Percentiles rank a stretch among this genome's conserved stretches.
Evolutionary conservation across 495 filamentous ascomycete genomes (phyloP).

Genomic region (Schizothecium vesticola): DNA sequence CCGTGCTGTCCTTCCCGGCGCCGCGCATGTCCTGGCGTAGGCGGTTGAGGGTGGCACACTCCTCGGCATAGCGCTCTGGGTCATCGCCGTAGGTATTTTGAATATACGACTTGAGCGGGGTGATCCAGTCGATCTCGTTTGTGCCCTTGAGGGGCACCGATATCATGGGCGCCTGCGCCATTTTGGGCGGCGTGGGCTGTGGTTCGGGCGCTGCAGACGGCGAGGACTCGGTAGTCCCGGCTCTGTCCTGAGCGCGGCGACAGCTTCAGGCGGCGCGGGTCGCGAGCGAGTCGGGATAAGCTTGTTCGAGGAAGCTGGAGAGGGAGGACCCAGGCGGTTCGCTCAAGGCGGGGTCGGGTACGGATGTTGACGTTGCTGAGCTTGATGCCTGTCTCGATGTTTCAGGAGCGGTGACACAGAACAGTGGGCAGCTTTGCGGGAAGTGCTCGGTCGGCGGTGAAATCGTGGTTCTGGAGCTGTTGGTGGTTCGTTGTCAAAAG

Average conservation of each 20-base stretch:
- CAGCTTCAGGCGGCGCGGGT: not conserved
- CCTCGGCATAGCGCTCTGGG: constrained; percentile 87
- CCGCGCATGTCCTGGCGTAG: constrained; percentile 98
- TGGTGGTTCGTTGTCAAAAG: not conserved
- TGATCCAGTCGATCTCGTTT: constrained; percentile 98
- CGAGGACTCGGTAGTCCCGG: constrained; percentile 10
- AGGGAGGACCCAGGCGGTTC: not conserved
- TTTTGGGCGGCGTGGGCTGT: constrained; percentile 28
- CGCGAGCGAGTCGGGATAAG: not conserved
- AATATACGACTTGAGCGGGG: constrained; percentile 90
- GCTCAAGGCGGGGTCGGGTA: not conserved
- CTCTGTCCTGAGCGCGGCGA: constrained; percentile 7
- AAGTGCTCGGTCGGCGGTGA: not conserved
- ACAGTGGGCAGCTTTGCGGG: not conserved
- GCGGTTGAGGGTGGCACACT: constrained; percentile 94
- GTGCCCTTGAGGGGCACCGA: constrained; percentile 93
- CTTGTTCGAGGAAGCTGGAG: not conserved
- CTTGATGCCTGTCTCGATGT: not conserved
- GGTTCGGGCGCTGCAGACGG: constrained; percentile 1
- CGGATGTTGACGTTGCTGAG: not conserved
- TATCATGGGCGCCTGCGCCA: constrained; percentile 85
- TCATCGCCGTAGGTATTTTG: constrained; percentile 91
- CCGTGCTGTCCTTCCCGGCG: constrained; percentile 92
- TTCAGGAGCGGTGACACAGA: not conserved
- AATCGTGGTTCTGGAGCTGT: not conserved